phyloP scores from a whole-genome alignment of 202 grass and related monocot species.

The Zizania palustris region DNA sequence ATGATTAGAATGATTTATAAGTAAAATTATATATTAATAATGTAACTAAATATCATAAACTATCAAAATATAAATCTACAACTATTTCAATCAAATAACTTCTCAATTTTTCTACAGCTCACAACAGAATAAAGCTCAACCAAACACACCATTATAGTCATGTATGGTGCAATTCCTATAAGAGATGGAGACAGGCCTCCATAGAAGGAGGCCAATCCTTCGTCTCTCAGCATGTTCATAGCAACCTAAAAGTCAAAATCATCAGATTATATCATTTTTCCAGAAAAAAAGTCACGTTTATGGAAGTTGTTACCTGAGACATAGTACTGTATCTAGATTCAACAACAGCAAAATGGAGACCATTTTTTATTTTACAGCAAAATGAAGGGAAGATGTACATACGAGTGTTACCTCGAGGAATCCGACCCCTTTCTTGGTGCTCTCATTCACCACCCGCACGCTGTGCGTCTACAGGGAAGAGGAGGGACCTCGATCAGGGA shows the following conservation, averaged over 20 bases:
- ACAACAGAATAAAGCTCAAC: too few species aligned
- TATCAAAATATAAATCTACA: too few species aligned
- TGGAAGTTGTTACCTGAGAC: constrained; percentile 65
- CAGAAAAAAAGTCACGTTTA: background rate
- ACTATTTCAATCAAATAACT: too few species aligned
- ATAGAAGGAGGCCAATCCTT: constrained; percentile 87
- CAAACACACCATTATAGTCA: too few species aligned
- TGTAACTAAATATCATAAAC: too few species aligned
- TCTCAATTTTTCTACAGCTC: too few species aligned
- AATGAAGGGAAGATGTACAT: background rate
- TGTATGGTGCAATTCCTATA: constrained; percentile 43
- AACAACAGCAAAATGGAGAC: constrained; percentile 38
- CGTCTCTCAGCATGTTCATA: constrained; percentile 87
- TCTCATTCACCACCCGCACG: constrained; percentile 55
- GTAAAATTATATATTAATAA: too few species aligned
- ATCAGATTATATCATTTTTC: constrained; percentile 12
- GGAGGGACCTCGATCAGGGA: too few species aligned
- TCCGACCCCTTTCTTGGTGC: constrained; percentile 58
- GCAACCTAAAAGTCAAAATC: constrained; percentile 68
- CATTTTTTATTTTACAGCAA: background rate
- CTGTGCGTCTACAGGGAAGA: constrained; percentile 62
- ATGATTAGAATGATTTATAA: too few species aligned
- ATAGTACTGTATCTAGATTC: constrained; percentile 81
- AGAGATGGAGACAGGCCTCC: constrained; percentile 90
- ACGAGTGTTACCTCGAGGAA: constrained; percentile 63